A percentile compares a stretch with the other conserved stretches of the same genome.
phyloP scores from a whole-genome alignment of 2,329 filamentous ascomycete species.

The Chaetomiaceae sp. region DNA sequence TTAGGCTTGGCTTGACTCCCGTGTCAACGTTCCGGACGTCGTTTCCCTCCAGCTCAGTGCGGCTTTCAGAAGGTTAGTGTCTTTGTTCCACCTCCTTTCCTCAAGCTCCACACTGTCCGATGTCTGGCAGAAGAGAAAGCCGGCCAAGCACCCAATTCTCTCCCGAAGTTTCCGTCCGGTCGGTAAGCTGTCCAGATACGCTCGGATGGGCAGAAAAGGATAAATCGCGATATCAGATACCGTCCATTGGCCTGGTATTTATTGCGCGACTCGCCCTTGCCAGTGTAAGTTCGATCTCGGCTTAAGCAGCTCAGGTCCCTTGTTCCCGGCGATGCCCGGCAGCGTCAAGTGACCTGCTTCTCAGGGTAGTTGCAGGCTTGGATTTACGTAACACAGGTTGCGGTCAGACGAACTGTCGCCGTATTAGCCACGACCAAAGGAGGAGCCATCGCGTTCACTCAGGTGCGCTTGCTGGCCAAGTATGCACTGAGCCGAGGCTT shows the following conservation, averaged over 20 bases:
- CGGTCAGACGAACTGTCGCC: not conserved
- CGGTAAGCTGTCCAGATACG: not conserved
- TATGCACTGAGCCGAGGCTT: too few relatives aligned
- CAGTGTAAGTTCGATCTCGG: constrained; percentile 8
- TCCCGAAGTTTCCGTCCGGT: not conserved
- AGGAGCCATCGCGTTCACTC: not conserved
- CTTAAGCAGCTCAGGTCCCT: constrained; percentile 1
- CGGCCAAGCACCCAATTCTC: not conserved
- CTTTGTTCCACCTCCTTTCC: not conserved
- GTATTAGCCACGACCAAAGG: not conserved
- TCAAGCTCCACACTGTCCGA: not conserved
- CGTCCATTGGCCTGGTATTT: constrained; percentile 3
- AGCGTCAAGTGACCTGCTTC: constrained; percentile 8
- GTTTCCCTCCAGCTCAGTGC: constrained; percentile 4
- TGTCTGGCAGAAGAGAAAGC: not conserved
- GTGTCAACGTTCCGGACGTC: not conserved
- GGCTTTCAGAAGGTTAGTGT: not conserved
- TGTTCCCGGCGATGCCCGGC: not conserved
- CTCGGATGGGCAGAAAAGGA: not conserved
- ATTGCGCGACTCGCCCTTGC: not conserved
- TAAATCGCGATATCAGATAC: not conserved
- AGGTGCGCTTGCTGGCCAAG: not conserved
- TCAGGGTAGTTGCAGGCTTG: not conserved
- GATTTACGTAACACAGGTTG: constrained; percentile 6
- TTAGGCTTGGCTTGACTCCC: too few relatives aligned